Evolutionary conservation across 2,329 filamentous ascomycete genomes (phyloP).

Genomic region (Aspergillus quadricinctus): DNA sequence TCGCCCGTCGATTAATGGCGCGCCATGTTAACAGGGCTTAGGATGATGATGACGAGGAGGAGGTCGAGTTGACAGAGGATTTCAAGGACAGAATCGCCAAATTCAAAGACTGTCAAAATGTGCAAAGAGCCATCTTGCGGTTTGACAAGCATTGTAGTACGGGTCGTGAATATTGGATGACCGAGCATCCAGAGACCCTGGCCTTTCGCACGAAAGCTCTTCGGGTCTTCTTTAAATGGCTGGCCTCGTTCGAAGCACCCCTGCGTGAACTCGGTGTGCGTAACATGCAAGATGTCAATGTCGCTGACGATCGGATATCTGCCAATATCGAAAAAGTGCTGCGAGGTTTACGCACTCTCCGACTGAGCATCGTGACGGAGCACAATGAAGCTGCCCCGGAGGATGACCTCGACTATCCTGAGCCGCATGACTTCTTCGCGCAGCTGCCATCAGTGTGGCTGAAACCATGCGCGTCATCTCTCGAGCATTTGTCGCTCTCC

Average conservation of each 20-base stretch:
- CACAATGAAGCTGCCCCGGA: background rate
- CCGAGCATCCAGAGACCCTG: background rate
- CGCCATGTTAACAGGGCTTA: background rate
- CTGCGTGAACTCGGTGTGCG: background rate
- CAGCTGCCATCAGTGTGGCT: constrained; percentile 5
- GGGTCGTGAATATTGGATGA: background rate
- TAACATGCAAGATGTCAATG: background rate
- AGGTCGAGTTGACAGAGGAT: background rate
- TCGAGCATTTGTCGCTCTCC: constrained; percentile 40
- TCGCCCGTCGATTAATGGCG: background rate
- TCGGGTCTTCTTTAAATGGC: background rate
- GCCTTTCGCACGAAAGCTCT: background rate
- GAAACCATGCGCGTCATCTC: background rate
- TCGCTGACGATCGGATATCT: background rate
- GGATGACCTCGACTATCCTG: background rate
- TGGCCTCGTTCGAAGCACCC: background rate
- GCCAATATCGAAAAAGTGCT: background rate
- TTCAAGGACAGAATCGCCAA: background rate
- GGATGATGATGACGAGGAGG: background rate
- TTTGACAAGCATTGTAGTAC: background rate
- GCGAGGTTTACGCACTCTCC: background rate
- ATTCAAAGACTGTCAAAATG: background rate
- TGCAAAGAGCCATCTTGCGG: background rate
- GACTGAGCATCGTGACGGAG: background rate
- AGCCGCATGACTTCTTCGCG: background rate